Conservation (phyloP, 192 early-diverging fungal species). For the Chytriomyces sp. region DNA sequence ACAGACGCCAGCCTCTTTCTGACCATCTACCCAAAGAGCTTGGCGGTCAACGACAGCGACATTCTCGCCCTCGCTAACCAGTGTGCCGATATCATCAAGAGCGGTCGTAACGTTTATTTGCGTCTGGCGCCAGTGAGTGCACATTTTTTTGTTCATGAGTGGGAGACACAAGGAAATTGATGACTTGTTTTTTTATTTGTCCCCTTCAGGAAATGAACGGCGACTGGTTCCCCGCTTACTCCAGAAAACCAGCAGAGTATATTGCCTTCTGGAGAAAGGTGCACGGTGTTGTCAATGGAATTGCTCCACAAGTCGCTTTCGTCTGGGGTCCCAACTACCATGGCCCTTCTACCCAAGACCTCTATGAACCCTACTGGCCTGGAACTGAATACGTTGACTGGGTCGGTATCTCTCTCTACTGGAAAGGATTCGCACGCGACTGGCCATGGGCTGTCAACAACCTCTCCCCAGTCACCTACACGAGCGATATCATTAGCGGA, state of each 20-base stretch:
- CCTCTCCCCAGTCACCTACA: conserved; percentile 1
- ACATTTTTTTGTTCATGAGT: conserved; percentile 26
- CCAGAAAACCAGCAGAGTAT: conserved; percentile 8
- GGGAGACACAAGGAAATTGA: too few species aligned
- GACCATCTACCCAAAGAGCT: conserved; percentile 30
- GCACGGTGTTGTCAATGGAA: background rate
- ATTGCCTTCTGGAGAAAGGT: conserved; percentile 13
- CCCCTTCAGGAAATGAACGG: background rate
- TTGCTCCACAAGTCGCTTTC: conserved; percentile 16
- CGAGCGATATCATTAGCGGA: conserved; percentile 11
- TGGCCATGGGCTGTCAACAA: conserved; percentile 12
- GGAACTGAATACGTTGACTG: conserved; percentile 42
- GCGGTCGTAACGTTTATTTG: conserved; percentile 19
- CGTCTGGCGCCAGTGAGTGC: conserved; percentile 20
- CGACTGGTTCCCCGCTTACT: conserved; percentile 28
- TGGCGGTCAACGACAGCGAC: conserved; percentile 13
- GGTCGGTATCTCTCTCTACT: conserved; percentile 33
- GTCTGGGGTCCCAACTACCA: conserved; percentile 28
- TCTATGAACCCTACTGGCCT: conserved; percentile 34
- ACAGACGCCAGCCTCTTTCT: conserved; percentile 33
- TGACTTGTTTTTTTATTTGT: too few species aligned
- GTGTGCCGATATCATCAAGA: conserved; percentile 11
- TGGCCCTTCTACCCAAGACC: conserved; percentile 11
- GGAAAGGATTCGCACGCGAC: conserved; percentile 17
- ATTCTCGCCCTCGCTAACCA: conserved; percentile 18